Evolutionary conservation across 2,329 filamentous ascomycete species (phyloP).

Genomic region (Pyricularia grisea): DNA sequence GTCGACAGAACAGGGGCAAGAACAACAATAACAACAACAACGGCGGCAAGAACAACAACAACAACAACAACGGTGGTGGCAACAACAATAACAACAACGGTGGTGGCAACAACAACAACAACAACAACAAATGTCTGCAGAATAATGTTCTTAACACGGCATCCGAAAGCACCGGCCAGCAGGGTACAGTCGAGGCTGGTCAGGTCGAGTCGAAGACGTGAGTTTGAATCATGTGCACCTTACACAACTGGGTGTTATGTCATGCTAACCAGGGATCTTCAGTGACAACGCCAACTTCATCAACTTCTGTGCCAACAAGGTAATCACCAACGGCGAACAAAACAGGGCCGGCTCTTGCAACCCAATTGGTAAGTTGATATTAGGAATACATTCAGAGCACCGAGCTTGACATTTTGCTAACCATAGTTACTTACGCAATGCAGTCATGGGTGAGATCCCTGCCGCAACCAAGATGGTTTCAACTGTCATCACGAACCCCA

Average conservation of each 20-base stretch:
- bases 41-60: conserved; percentile 13
- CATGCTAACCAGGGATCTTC: not conserved
- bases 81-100: conserved; percentile 16
- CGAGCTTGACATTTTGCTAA: conserved; percentile 8
- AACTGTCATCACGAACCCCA: conserved; percentile 41
- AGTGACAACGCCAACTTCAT: conserved; percentile 54
- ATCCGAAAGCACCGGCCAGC: conserved; percentile 38
- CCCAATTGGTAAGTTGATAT: conserved; percentile 40
- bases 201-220: conserved; percentile 44
- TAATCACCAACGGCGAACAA: conserved; percentile 53
- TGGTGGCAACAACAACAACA: conserved; percentile 10
- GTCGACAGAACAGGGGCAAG: conserved; percentile 7
- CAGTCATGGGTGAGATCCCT: conserved; percentile 53
- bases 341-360: conserved; percentile 52
- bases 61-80: conserved; percentile 10
- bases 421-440: conserved; percentile 1
- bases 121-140: conserved; percentile 24
- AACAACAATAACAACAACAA: conserved; percentile 11
- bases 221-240: conserved; percentile 14
- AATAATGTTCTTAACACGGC: conserved; percentile 37
- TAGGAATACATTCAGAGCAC: not conserved
- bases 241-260: not conserved
- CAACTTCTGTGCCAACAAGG: conserved; percentile 49
- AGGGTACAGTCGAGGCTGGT: conserved; percentile 29
- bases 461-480: conserved; percentile 47